A percentile compares a stretch with the other conserved stretches of the same genome.
Conservation (phyloP, 768 basidiomycete genomes). For the Pulveroboletus sp. region DNA sequence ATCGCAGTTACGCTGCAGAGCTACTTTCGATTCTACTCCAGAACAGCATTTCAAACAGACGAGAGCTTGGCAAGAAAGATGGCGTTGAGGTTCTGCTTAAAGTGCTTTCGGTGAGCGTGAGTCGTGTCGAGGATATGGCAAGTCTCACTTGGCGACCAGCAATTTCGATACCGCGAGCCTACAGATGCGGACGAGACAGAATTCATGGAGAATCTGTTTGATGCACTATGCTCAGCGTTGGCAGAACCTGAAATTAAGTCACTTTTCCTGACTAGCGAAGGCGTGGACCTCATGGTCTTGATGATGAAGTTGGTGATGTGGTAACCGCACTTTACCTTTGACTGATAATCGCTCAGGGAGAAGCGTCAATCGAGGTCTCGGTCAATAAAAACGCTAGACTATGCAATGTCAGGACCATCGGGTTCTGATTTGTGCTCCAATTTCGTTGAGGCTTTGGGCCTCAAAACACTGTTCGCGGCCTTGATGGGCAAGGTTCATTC, state of each 20-base stretch:
- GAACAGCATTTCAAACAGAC: conserved; percentile 60
- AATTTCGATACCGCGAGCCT: conserved; percentile 85
- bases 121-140: neutral
- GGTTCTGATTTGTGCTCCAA: conserved; percentile 69
- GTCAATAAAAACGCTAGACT: conserved; percentile 87
- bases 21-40: conserved; percentile 88
- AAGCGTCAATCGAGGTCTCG: conserved; percentile 76
- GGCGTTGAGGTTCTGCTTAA: conserved; percentile 77
- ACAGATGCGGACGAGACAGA: conserved; percentile 85
- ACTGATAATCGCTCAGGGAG: conserved; percentile 46
- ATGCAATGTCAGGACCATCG: conserved; percentile 77
- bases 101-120: conserved; percentile 67
- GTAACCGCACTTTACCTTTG: neutral
- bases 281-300: conserved; percentile 94
- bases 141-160: conserved; percentile 40
- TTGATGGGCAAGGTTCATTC: conserved; percentile 90
- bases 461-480: conserved; percentile 85
- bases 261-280: conserved; percentile 84
- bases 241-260: conserved; percentile 74
- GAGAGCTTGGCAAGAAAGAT: conserved; percentile 63
- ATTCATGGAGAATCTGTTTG: conserved; percentile 97
- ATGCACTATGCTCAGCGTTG: conserved; percentile 81
- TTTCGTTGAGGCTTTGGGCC: conserved; percentile 82
- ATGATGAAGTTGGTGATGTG: conserved; percentile 81
- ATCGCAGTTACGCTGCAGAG: conserved; percentile 90